These are phyloP conservation scores for Heterobasidion annosum DNA, from an alignment of 1,284 basidiomycete species.

Conservation along the genomic window DNA sequence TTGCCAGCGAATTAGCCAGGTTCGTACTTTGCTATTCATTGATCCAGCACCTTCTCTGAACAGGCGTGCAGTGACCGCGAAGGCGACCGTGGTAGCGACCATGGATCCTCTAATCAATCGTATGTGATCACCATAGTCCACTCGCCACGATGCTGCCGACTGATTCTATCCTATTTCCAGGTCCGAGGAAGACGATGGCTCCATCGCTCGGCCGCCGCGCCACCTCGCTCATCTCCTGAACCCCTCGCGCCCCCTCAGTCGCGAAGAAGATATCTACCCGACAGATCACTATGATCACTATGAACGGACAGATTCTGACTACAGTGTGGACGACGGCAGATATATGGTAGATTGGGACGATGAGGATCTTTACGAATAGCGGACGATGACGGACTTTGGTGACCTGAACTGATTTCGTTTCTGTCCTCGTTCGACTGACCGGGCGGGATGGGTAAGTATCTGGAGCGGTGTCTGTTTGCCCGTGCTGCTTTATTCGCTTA, in stretches of 20 bases:
- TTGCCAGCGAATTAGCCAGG: background rate
- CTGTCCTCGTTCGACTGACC: too few relatives aligned
- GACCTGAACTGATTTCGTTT: too few relatives aligned
- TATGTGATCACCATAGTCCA: too few relatives aligned
- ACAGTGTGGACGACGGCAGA: background rate
- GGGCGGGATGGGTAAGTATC: too few relatives aligned
- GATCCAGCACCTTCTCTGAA: background rate
- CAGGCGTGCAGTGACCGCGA: background rate
- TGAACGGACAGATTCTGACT: background rate
- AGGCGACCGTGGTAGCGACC: background rate
- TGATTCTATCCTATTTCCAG: background rate
- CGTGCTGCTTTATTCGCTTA: too few relatives aligned
- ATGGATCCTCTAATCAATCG: too few relatives aligned
- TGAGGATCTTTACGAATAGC: background rate
- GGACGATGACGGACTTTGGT: too few relatives aligned
- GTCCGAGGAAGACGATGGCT: conserved; percentile 8
- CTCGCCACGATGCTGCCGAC: background rate
- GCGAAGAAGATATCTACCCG: background rate
- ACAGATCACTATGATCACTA: background rate
- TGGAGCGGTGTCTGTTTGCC: too few relatives aligned
- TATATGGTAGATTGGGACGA: background rate
- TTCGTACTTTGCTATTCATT: background rate
- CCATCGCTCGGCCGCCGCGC: conserved; percentile 7
- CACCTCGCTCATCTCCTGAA: conserved; percentile 4
- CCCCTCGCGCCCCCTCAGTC: background rate